Percentiles rank a stretch among this genome's conserved stretches.
Evolutionary conservation across 108 stramenopile genomes (phyloP).

Genomic region (Tribonema minus): DNA sequence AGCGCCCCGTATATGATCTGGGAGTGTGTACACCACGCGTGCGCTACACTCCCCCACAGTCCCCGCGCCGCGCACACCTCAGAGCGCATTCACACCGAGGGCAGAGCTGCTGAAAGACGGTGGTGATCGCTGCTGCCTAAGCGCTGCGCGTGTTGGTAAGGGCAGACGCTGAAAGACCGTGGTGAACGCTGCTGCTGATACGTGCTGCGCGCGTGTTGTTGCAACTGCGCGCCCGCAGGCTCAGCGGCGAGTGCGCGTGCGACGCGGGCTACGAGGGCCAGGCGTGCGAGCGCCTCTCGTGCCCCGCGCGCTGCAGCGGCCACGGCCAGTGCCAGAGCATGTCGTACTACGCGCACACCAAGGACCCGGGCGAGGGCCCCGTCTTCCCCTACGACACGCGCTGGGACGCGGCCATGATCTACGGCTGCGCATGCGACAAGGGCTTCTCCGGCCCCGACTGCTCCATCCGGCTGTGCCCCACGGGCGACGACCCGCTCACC

Average conservation of each 20-base stretch:
- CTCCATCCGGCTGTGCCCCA: slow-evolving; percentile 59
- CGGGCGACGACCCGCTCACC: slow-evolving; percentile 70
- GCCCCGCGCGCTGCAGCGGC: slow-evolving; percentile 44
- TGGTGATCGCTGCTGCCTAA: slow-evolving; percentile 25
- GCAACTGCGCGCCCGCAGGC: no score
- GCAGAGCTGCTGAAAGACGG: no score
- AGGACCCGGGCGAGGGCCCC: slow-evolving; percentile 55
- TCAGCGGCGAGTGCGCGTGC: slow-evolving; percentile 49
- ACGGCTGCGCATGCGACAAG: slow-evolving; percentile 68
- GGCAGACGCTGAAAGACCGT: no score
- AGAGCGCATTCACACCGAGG: no score
- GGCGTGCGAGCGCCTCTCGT: slow-evolving; percentile 50
- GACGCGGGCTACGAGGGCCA: slow-evolving; percentile 52
- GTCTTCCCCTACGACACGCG: slow-evolving; percentile 51
- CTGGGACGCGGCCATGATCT: slow-evolving; percentile 70
- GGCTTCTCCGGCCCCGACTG: slow-evolving; percentile 70
- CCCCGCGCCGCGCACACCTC: no score
- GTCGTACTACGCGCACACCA: slow-evolving; percentile 57
- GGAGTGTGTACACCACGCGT: no score
- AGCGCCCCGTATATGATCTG: no score
- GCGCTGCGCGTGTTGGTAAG: slow-evolving; percentile 34
- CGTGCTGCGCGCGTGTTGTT: no score
- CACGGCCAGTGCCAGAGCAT: slow-evolving; percentile 65
- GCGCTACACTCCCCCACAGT: no score
- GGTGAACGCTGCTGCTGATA: no score